Percentiles rank a stretch among this genome's conserved stretches.
Conservation (phyloP, 179 eudicot genomes). For the Silene noctiflora region DNA sequence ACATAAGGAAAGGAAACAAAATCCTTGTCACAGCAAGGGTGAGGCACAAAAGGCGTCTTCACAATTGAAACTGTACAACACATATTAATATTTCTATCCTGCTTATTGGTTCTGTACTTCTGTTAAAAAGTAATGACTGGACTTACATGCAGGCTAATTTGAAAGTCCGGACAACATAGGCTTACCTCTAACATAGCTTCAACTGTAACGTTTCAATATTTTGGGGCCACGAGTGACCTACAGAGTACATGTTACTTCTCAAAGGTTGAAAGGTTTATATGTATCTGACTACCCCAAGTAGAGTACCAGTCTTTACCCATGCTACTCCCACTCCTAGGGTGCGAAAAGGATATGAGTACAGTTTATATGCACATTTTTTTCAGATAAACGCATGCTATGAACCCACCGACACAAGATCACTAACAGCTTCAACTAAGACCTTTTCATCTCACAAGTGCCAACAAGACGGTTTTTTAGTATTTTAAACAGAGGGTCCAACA, state of each 20-base stretch:
- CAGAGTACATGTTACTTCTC: not conserved
- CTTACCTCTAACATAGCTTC: not conserved
- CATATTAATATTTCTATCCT: not conserved
- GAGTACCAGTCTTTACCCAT: no score
- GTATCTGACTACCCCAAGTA: not conserved
- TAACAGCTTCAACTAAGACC: not conserved
- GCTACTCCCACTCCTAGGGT: no score
- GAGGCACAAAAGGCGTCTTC: not conserved
- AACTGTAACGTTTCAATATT: not conserved
- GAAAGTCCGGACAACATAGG: not conserved
- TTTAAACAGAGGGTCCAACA: not conserved
- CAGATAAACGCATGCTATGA: not conserved
- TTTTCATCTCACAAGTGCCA: not conserved
- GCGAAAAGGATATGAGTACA: not conserved
- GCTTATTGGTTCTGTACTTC: not conserved
- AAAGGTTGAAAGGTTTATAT: not conserved
- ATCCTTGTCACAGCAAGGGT: not conserved
- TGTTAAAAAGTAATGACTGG: not conserved
- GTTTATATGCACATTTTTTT: not conserved
- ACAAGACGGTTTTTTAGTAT: not conserved
- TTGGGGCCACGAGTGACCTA: not conserved
- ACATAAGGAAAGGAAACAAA: not conserved
- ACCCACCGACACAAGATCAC: not conserved
- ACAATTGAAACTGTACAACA: not conserved
- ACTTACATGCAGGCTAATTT: not conserved